Base-by-base conservation (phyloP, 2,329 filamentous ascomycete genomes). In the Anthostomella pinea region DNA sequence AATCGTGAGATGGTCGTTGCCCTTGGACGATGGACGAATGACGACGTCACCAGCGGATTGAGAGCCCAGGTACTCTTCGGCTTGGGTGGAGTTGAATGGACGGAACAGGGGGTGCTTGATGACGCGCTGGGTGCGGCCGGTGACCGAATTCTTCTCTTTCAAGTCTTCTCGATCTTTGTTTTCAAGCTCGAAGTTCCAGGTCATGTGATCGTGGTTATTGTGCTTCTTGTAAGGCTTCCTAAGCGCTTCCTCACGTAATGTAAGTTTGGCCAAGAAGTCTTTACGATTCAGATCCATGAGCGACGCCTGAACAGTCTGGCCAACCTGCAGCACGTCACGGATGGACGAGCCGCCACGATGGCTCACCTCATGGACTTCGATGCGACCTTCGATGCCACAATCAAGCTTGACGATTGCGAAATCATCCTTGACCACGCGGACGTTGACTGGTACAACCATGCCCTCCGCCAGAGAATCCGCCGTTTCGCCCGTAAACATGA, bases 71-170 rank as follows among this genome's bases (percentile, higher is more conserved):
- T 85, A 97, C 62, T 97, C 88, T 64, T 97, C 88, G 1, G 93
- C 93, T 65, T 97, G 89, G 3, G 82, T 81, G 19, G 88, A 79
- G 64, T 95, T 96, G 74, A 94, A 97, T 0, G 89, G 84, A 52
- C 84, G 86, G 77, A 97, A 98, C 11, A 97, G 79, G 17, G 93
- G 91, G 59, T 98, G 93, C 64, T 98, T 98, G 70, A 98, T 93
- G 41, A 98, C 93, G 60, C 93, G 81, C 62, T 95, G 88, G 3
- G 87, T 85, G 32, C 93, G 87, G 10, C 87, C 89, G 13, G 87
- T 87, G 8, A 79, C 79, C 58, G 87, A 85, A 57, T 93, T 88
- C 66, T 90, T 95, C 62, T 94, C 88, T 37, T 85, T 81, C 46
- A 93, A 70, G 39, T 87, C 82, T 38, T 95, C 89, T 58, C 80